Conservation (phyloP, 495 filamentous ascomycete genomes). For the Recurvomyces mirabilis region DNA sequence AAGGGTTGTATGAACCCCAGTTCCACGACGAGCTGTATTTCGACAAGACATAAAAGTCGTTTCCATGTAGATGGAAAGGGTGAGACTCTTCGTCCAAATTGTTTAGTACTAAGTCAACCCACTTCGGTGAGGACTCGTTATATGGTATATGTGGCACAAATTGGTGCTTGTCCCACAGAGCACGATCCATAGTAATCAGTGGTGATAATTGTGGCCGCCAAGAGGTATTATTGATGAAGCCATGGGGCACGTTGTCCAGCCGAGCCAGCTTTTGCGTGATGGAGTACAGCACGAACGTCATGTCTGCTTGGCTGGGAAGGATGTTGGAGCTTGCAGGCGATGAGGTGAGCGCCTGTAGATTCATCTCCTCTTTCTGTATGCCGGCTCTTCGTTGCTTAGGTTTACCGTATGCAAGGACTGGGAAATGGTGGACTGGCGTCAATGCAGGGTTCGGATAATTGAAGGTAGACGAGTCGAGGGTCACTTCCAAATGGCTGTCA, state of each 20-base stretch:
- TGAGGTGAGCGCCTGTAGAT: not conserved
- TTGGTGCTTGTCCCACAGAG: constrained; percentile 20
- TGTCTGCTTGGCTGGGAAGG: constrained; percentile 15
- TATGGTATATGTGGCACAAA: constrained; percentile 22
- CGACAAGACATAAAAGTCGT: constrained; percentile 23
- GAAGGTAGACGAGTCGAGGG: constrained; percentile 40
- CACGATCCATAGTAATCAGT: constrained; percentile 7
- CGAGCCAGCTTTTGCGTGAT: constrained; percentile 37
- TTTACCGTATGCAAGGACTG: constrained; percentile 15
- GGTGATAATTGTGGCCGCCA: constrained; percentile 12
- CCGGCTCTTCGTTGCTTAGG: not conserved
- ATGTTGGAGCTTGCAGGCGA: not conserved
- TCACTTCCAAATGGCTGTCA: constrained; percentile 18
- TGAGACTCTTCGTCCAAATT: constrained; percentile 42
- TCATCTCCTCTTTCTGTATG: not conserved
- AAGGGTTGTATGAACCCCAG: constrained; percentile 26
- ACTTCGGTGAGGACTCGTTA: constrained; percentile 19
- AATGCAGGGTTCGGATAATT: constrained; percentile 39
- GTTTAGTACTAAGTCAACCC: constrained; percentile 43
- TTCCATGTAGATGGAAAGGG: constrained; percentile 39
- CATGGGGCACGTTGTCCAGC: too few species aligned
- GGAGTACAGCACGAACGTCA: constrained; percentile 40
- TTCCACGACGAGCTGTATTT: constrained; percentile 2
- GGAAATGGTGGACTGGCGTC: constrained; percentile 34
- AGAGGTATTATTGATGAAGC: constrained; percentile 23